phyloP scores from a whole-genome alignment of 2,329 filamentous ascomycete genomes.

The Neonectria punicea region DNA sequence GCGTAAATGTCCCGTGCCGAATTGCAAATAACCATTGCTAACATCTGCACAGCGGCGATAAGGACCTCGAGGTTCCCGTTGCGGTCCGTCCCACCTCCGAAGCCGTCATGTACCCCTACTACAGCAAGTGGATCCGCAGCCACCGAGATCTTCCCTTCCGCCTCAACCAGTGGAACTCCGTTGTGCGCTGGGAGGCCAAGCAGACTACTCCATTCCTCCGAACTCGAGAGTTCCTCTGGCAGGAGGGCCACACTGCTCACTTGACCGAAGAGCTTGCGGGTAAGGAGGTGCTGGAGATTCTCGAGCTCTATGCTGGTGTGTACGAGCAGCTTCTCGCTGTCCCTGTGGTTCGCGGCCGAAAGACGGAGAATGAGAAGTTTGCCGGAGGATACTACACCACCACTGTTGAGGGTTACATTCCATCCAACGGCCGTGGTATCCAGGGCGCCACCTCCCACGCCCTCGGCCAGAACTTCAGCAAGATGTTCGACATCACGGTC shows the following conservation, averaged over 20 bases:
- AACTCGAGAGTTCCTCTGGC: conserved; percentile 96
- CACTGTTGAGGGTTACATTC: conserved; percentile 96
- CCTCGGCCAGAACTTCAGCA: conserved; percentile 97
- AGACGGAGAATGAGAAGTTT: conserved; percentile 99
- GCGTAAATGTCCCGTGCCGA: conserved; percentile 61
- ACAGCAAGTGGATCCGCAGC: conserved; percentile 95
- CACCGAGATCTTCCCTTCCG: conserved; percentile 94
- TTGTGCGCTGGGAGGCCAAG: conserved; percentile 96
- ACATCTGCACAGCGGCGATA: conserved; percentile 75
- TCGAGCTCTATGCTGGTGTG: conserved; percentile 90
- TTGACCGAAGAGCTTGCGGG: conserved; percentile 84
- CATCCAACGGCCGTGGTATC: conserved; percentile 93
- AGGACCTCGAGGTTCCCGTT: conserved; percentile 84
- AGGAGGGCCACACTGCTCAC: conserved; percentile 93
- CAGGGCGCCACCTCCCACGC: conserved; percentile 96
- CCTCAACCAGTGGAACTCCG: conserved; percentile 97
- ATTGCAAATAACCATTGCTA: conserved; percentile 5
- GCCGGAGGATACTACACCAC: conserved; percentile 97
- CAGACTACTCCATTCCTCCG: conserved; percentile 88
- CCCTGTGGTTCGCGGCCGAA: conserved; percentile 90
- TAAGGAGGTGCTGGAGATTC: conserved; percentile 89
- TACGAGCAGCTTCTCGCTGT: conserved; percentile 96
- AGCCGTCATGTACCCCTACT: conserved; percentile 95
- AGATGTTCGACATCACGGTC: conserved; percentile 98
- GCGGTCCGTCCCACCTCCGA: conserved; percentile 76